phyloP scores from a whole-genome alignment of 176 grass and related monocot species.

The Ensete glaucum region DNA sequence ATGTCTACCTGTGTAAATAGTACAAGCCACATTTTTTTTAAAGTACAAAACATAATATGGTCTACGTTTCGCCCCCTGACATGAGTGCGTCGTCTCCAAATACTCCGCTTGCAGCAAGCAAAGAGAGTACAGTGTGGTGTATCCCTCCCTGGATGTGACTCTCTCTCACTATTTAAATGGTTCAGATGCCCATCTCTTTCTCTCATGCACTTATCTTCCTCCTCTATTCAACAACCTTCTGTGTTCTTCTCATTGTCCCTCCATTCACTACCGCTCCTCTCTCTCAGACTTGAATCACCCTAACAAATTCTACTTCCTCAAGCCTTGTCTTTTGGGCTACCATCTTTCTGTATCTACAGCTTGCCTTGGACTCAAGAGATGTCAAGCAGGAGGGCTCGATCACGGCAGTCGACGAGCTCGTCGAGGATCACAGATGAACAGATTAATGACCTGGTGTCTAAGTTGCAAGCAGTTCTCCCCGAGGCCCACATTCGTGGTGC shows the following conservation, averaged over 20 bases:
- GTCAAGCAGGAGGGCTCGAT: neutral
- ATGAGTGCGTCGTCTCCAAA: neutral
- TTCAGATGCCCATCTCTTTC: neutral
- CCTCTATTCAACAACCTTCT: no score
- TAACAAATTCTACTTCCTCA: no score
- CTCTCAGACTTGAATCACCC: neutral
- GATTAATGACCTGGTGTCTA: neutral
- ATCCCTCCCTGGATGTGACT: neutral
- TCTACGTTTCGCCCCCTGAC: neutral
- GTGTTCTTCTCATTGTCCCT: neutral
- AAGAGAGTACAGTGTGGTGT: neutral
- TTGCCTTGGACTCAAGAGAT: neutral
- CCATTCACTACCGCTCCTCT: neutral
- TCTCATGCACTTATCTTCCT: neutral
- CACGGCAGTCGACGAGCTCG: neutral
- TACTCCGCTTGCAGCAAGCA: neutral
- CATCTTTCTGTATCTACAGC: no score
- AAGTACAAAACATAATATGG: neutral
- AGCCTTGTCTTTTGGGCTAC: no score
- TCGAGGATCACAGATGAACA: slow-evolving; percentile 1
- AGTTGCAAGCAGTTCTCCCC: neutral
- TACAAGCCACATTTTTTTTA: neutral
- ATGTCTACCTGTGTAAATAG: neutral
- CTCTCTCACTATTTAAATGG: neutral
- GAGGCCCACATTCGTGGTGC: neutral